These are phyloP conservation scores for Setomelanomma holmii DNA, from an alignment of 2,329 filamentous ascomycete species.

Conservation along the genomic window DNA sequence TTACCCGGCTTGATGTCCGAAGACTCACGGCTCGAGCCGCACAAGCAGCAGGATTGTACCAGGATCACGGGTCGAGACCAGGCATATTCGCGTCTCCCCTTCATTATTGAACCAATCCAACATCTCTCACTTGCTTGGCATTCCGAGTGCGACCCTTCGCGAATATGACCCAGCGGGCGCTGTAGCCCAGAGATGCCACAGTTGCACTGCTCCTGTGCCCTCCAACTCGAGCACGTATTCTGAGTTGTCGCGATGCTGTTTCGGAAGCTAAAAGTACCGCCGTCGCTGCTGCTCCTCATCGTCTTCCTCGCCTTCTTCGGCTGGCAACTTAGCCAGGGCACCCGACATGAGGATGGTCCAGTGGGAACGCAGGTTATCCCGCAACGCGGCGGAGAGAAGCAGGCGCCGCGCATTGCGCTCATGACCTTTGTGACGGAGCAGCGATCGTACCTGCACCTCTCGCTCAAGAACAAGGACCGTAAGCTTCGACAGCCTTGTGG, in stretches of 20 bases:
- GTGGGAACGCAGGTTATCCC: slow-evolving; percentile 6
- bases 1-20: slow-evolving; percentile 3
- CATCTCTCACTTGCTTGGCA: slow-evolving; percentile 26
- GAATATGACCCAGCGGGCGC: slow-evolving; percentile 12
- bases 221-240: not conserved
- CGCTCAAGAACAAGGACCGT: slow-evolving; percentile 50
- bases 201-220: not conserved
- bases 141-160: slow-evolving; percentile 20
- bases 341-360: slow-evolving; percentile 17
- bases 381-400: slow-evolving; percentile 13
- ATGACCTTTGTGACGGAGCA: slow-evolving; percentile 48
- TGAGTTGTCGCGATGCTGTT: slow-evolving; percentile 32
- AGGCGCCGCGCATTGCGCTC: slow-evolving; percentile 38
- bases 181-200: slow-evolving; percentile 6
- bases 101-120: slow-evolving; percentile 19
- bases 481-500: slow-evolving; percentile 10
- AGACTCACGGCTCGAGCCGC: slow-evolving; percentile 3
- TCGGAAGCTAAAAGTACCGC: slow-evolving; percentile 31
- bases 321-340: slow-evolving; percentile 38
- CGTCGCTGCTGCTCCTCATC: slow-evolving; percentile 32
- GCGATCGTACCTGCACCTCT: slow-evolving; percentile 45
- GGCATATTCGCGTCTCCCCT: not conserved
- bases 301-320: slow-evolving; percentile 40
- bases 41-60: not conserved
- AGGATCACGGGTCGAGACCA: not conserved